These are phyloP conservation scores for Lactifluus volemus DNA, from an alignment of 768 basidiomycete genomes.

Conservation along the genomic window DNA sequence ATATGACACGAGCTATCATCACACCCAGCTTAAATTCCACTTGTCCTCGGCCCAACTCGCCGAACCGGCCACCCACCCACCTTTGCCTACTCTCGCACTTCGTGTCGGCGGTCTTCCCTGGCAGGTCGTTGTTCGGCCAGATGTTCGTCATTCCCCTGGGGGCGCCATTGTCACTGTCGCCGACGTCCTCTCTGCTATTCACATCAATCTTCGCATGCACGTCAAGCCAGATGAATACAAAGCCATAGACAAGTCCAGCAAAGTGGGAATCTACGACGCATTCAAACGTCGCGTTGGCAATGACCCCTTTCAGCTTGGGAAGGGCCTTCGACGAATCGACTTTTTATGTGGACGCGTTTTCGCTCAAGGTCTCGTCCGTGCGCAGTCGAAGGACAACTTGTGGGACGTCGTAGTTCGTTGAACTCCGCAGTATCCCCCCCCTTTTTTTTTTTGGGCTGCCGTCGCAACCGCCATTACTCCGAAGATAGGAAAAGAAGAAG, in stretches of 20 bases:
- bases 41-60: background rate
- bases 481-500: slow-evolving; percentile 8
- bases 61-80: background rate
- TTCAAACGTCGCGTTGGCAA: slow-evolving; percentile 3
- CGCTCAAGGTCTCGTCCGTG: slow-evolving; percentile 6
- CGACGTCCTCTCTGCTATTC: background rate
- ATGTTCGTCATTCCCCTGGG: background rate
- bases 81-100: background rate
- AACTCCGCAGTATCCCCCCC: background rate
- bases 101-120: slow-evolving; percentile 6
- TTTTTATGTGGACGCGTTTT: background rate
- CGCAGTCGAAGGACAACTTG: slow-evolving; percentile 7
- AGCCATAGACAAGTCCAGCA: background rate
- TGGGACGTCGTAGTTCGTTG: slow-evolving; percentile 5
- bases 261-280: background rate
- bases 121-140: background rate
- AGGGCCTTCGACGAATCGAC: slow-evolving; percentile 10
- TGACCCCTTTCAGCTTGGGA: background rate
- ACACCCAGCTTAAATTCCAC: background rate
- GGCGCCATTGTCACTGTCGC: background rate
- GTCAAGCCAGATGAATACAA: slow-evolving; percentile 5
- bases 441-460: background rate
- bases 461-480: background rate
- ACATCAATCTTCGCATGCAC: slow-evolving; percentile 3
- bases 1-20: background rate